Evolutionary conservation across 345 rosid genomes (phyloP).

Genomic region (Trapa bicornis): DNA sequence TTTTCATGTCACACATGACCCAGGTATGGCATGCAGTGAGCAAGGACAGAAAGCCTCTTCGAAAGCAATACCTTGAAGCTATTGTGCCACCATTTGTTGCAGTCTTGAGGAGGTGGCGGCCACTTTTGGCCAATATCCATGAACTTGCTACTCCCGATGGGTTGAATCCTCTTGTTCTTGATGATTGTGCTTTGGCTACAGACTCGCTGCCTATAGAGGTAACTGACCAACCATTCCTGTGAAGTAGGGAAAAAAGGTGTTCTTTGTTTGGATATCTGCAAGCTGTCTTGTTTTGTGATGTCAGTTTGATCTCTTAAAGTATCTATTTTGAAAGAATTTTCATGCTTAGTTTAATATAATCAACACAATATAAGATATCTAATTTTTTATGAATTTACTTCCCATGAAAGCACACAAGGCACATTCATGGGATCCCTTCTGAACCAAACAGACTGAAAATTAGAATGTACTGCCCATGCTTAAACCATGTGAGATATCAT

Average conservation of each 20-base stretch:
- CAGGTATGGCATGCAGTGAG: conserved; percentile 98
- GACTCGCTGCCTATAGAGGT: conserved; percentile 93
- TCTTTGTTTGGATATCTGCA: background rate
- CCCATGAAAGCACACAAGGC: background rate
- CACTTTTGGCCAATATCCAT: conserved; percentile 90
- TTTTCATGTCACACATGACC: conserved; percentile 13
- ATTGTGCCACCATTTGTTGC: conserved; percentile 97
- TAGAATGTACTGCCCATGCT: too few species aligned
- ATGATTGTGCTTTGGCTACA: conserved; percentile 91
- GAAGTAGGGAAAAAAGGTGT: background rate
- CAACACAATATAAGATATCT: background rate
- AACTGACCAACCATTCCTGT: conserved; percentile 10
- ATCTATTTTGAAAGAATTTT: too few species aligned
- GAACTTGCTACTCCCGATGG: conserved; percentile 98
- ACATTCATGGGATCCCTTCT: background rate
- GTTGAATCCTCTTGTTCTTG: conserved; percentile 84
- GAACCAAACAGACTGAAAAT: background rate
- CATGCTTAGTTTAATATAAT: conserved; percentile 10
- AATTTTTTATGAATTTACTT: background rate
- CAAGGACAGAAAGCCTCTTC: conserved; percentile 70
- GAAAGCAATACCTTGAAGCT: conserved; percentile 86
- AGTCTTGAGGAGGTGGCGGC: conserved; percentile 94
- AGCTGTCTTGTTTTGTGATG: background rate
- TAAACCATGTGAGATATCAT: too few species aligned
- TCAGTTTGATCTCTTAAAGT: background rate